A percentile compares a stretch with the other conserved stretches of the same genome.
Conservation (phyloP, 2,329 filamentous ascomycete genomes). For the Sclerotinia sclerotiorum region DNA sequence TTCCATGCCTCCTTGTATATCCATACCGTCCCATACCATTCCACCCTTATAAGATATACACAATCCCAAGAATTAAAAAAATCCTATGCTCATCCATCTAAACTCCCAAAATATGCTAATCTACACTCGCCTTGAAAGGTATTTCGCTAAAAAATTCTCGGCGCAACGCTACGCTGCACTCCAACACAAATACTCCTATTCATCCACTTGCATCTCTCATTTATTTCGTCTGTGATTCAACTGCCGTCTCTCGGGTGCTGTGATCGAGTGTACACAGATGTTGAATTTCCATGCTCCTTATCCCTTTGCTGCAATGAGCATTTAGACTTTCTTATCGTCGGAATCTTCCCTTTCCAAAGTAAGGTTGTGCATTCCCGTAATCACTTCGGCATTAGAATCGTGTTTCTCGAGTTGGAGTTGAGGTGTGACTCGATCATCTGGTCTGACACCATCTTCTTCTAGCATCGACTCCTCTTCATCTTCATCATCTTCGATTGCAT, state of each 20-base stretch:
- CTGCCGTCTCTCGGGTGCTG: background rate
- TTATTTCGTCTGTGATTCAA: background rate
- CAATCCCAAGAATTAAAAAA: background rate
- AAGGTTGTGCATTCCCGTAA: conserved; percentile 59
- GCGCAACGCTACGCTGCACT: background rate
- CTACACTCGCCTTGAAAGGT: conserved; percentile 5
- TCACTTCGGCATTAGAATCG: conserved; percentile 56
- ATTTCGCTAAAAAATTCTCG: conserved; percentile 7
- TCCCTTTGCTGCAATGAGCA: background rate
- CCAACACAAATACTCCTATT: background rate
- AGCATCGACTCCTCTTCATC: conserved; percentile 7
- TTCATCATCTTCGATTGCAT: conserved; percentile 24
- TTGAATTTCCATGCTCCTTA: background rate
- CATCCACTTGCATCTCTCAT: background rate
- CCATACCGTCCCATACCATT: conserved; percentile 2
- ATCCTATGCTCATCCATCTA: conserved; percentile 14
- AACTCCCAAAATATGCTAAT: conserved; percentile 25
- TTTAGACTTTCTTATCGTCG: conserved; percentile 32
- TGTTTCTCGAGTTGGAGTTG: conserved; percentile 37
- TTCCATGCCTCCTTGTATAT: conserved; percentile 5
- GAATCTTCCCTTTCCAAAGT: conserved; percentile 45
- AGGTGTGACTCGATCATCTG: conserved; percentile 1
- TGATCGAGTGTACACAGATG: background rate
- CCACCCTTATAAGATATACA: background rate
- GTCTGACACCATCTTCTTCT: background rate